A percentile compares a stretch with the other conserved stretches of the same genome.
Conservation (phyloP, 2,329 filamentous ascomycete species). For the Torrubiella hemipterigena region DNA sequence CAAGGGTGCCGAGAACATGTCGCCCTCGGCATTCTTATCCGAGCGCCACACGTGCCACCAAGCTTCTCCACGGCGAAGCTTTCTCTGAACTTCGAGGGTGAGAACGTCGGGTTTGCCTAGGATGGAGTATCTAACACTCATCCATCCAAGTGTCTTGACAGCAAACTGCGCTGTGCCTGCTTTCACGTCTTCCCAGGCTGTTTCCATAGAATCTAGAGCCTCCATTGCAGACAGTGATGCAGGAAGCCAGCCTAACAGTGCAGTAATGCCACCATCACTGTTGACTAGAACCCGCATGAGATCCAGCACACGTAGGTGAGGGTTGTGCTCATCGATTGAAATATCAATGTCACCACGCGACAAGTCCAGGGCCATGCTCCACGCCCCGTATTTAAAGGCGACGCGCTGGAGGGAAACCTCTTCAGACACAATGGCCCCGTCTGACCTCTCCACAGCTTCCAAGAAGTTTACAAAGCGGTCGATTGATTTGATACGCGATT, state of each 20-base stretch:
- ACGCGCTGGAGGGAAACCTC: constrained; percentile 50
- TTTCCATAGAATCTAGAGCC: constrained; percentile 48
- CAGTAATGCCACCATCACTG: constrained; percentile 36
- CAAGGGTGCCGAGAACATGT: constrained; percentile 26
- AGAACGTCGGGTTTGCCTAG: constrained; percentile 11
- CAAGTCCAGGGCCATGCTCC: constrained; percentile 48
- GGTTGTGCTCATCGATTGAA: constrained; percentile 48
- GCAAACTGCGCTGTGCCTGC: constrained; percentile 38
- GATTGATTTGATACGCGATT: constrained; percentile 50
- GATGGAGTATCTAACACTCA: constrained; percentile 41
- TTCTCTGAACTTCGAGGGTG: constrained; percentile 39
- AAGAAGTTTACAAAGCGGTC: constrained; percentile 61
- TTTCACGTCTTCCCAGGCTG: constrained; percentile 33
- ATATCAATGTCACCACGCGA: constrained; percentile 41
- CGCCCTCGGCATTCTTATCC: constrained; percentile 12
- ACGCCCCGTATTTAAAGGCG: constrained; percentile 52
- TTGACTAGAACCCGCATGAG: constrained; percentile 48
- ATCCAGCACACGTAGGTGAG: constrained; percentile 52
- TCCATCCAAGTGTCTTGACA: constrained; percentile 43
- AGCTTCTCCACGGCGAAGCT: constrained; percentile 30
- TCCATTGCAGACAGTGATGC: constrained; percentile 53
- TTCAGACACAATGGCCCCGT: constrained; percentile 42
- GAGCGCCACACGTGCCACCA: constrained; percentile 39
- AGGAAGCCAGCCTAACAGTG: constrained; percentile 41
- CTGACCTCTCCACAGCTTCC: constrained; percentile 47